Percentiles rank a stretch among this genome's conserved stretches.
phyloP scores from a whole-genome alignment of 192 early-diverging fungal species.

The Podochytrium sp. region DNA sequence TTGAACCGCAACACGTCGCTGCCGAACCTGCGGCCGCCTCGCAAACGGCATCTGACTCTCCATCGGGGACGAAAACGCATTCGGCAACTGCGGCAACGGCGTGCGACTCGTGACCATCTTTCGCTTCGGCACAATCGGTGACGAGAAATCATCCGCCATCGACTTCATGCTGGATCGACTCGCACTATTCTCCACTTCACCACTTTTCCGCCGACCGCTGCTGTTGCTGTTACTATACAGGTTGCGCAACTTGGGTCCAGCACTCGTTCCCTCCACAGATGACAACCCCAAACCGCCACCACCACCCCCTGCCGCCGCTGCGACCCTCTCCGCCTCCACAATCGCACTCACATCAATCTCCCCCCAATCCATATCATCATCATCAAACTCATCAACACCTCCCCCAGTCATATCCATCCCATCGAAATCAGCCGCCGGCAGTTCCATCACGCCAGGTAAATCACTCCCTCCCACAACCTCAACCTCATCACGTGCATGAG shows the following conservation, averaged over 20 bases:
- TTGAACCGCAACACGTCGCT: neutral
- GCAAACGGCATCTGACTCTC: slow-evolving; percentile 26
- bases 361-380: neutral
- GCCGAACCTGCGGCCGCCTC: slow-evolving; percentile 1
- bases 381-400: neutral
- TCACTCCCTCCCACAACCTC: neutral
- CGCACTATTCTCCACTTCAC: no score
- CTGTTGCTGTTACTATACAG: no score
- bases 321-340: no score
- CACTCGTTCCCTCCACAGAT: neutral
- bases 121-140: neutral
- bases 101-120: neutral
- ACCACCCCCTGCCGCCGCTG: no score
- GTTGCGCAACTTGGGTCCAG: neutral
- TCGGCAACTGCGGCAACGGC: neutral
- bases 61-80: neutral
- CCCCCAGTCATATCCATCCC: neutral
- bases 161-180: no score
- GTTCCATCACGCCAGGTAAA: neutral
- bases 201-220: neutral
- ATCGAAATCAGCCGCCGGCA: neutral
- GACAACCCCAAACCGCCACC: no score
- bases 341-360: neutral
- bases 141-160: slow-evolving; percentile 6
- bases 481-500: no score